Evolutionary conservation across 305 asterid species (phyloP), one percentile per base, ranked within the genome.

Genomic region (Fraxinus sp.): DNA sequence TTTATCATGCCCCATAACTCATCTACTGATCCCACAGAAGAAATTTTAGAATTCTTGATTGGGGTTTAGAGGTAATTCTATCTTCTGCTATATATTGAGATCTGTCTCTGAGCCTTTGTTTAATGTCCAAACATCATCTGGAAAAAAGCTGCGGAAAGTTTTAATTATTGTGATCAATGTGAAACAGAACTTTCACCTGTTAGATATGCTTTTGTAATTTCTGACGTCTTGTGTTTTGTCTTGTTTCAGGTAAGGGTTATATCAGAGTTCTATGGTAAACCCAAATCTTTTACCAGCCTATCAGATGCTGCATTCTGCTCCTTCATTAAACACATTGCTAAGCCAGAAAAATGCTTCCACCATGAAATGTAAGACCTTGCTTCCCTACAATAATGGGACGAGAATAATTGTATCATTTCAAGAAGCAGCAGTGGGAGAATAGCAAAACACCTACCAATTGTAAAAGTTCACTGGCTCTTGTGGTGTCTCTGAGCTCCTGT

Each of bases 211-310:
- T 52, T 52, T 16, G 62, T 52, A 52, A 52, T 52, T 52, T 52
- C 22, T 52, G 62, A 52, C 62, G 2, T 16, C 62, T 52, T 14
- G 62, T 52, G 22, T 52, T 52, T 52, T 52, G 62, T 4, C 8
- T 52, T n/a, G 55, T 16, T 52, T 52, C 62, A 52, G 62, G 62
- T n/a, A 16, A 52, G 62, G 20, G 62, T 7, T 39, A 52, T 52
- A 52, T 14, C 62, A 52, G 62, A 52, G 20, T 52, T 52, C 20
- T 16, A 5, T 5, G 90, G 91, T 20, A 89, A 89, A 80, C 87
- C 90, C 10, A 89, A 89, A 82, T 89, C 91, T 44, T 89, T 81
- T 80, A 85, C 91, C 22, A 85, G 89, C 75, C 84, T 89, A 74
- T 73, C 85, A 11, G 88, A 89, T 26, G 89, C 86, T 30, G 88